phyloP scores from a whole-genome alignment of 495 filamentous ascomycete genomes.

The Penicillium paradoxum region DNA sequence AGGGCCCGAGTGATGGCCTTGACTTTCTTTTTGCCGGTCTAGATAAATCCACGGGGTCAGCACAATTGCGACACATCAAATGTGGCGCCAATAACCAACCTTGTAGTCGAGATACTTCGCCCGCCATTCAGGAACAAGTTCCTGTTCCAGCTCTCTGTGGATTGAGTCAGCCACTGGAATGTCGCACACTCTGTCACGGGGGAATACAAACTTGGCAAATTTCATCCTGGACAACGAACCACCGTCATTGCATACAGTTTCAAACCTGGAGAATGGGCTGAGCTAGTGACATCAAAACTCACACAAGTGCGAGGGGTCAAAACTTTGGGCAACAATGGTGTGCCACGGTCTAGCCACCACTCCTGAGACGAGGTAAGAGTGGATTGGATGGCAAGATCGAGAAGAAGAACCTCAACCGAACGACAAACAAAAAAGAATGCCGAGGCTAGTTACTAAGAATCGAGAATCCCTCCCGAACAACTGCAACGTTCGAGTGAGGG shows the following conservation, averaged over 20 bases:
- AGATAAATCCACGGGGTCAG: constrained; percentile 1
- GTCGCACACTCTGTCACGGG: constrained; percentile 9
- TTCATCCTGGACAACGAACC: constrained; percentile 45
- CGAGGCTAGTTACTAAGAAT: not conserved
- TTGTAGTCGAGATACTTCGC: constrained; percentile 92
- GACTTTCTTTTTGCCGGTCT: constrained; percentile 83
- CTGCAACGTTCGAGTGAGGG: not conserved
- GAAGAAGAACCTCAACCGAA: not conserved
- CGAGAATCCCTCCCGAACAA: not conserved
- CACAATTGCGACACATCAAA: not conserved
- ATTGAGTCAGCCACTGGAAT: constrained; percentile 21
- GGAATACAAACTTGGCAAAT: constrained; percentile 53
- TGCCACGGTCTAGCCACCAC: not conserved
- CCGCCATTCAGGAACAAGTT: constrained; percentile 88
- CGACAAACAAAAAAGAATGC: not conserved
- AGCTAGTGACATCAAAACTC: not conserved
- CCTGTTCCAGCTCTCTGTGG: constrained; percentile 71
- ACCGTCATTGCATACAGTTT: constrained; percentile 20
- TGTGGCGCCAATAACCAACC: constrained; percentile 27
- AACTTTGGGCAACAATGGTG: not conserved
- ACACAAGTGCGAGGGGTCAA: constrained; percentile 4
- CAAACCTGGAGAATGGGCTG: not conserved
- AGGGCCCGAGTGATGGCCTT: constrained; percentile 73
- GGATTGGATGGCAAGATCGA: not conserved
- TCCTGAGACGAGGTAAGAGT: not conserved